Evolutionary conservation across 2,329 filamentous ascomycete genomes (phyloP).

Genomic region (Aspergillus uvarum): DNA sequence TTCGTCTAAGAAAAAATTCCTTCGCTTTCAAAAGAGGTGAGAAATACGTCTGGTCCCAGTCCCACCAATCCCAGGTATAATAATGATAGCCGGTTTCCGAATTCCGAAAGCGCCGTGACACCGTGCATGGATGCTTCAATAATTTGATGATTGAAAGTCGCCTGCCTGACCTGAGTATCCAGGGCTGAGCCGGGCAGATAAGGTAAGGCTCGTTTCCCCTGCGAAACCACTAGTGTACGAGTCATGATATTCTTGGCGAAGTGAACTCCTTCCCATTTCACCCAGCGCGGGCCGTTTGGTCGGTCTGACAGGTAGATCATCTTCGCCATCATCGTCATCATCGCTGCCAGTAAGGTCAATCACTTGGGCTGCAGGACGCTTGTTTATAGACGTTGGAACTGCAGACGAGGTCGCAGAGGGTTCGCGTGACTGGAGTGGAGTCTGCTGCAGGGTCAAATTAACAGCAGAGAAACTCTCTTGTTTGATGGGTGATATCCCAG

Average conservation of each 20-base stretch:
- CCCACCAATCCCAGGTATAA: conserved; percentile 9
- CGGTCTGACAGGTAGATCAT: conserved; percentile 43
- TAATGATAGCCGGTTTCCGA: conserved; percentile 4
- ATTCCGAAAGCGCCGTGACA: conserved; percentile 19
- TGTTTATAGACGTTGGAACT: conserved; percentile 39
- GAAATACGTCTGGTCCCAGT: not conserved
- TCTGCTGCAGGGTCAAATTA: conserved; percentile 30
- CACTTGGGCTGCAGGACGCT: conserved; percentile 50
- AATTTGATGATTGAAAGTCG: conserved; percentile 18
- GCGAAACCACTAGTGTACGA: conserved; percentile 22
- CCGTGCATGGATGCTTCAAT: conserved; percentile 20
- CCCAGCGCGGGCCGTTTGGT: conserved; percentile 35
- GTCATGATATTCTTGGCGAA: conserved; percentile 23
- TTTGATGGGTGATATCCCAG: conserved; percentile 38
- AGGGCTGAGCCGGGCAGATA: conserved; percentile 19
- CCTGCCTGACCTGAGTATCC: conserved; percentile 13
- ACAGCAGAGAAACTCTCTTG: conserved; percentile 29
- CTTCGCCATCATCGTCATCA: conserved; percentile 42
- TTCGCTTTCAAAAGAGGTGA: not conserved
- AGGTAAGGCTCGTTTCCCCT: conserved; percentile 21
- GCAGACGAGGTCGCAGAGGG: conserved; percentile 41
- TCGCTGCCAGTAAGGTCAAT: conserved; percentile 57
- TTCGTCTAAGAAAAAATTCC: too few species aligned
- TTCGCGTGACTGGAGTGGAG: conserved; percentile 39
- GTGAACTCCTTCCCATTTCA: conserved; percentile 22